Base-by-base conservation (phyloP, 306 rosid species). In the Dalbergia cultrata region DNA sequence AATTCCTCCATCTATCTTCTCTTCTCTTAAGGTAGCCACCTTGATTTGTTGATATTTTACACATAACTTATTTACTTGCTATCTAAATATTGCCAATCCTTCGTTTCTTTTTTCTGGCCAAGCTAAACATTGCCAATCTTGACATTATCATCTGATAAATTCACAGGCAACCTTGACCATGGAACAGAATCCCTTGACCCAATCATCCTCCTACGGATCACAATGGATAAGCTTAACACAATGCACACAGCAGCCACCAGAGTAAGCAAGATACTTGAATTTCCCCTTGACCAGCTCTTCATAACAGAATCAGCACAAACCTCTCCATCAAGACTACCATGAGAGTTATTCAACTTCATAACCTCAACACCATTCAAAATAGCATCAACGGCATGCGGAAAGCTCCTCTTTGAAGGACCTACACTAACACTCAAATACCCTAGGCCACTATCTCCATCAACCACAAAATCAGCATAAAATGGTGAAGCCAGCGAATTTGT, bases 391-490 rank as follows among this genome's bases (percentile, higher is more conserved):
- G 41, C 90, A 52, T 89, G 71, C 0, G 93, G 60, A 47, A 87
- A 8, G 67, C 97, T 93, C 16, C 2, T 63, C 37, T 76, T 85
- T 0, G 97, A 91, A 39, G 90, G 97, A 58, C 97, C 97, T 14
- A 93, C 64, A 37, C 83, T 67, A 17, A 93, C 87, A 37, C 66
- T 88, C 82, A 93, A 59, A 26, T 67, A 72, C 81, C 83, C 90
- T 0, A 50, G 31, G 22, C 50, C 60, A 18, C 26, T 58, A 17
- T 69, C 88, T n/a, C 85, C 91, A 87, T 86, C 97, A 14, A 93
- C 97, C 68, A 93, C 88, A 16, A 88, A 91, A 78, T 93, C 99
- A 0, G 86, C 87, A 59, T 91, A 95, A 59, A 81, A 87, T 0
- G 99, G 97, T 3, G 97, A 78, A 58, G 97, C 93, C 86, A 95